Percentiles rank a stretch among this genome's conserved stretches.
Conservation (phyloP, 257 asterid genomes). For the Lycium ferocissimum region DNA sequence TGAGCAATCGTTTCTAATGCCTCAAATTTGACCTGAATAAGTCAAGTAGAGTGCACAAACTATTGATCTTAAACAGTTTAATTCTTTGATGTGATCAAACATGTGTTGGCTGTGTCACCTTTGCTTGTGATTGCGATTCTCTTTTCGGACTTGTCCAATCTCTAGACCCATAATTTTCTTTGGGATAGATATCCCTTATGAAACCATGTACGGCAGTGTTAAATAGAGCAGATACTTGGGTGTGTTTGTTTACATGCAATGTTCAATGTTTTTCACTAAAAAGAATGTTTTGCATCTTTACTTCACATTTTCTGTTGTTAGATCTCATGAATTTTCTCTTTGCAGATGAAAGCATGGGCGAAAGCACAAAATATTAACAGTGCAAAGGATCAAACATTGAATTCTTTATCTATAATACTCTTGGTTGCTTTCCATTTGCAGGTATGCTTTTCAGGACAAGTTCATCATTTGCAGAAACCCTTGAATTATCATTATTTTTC, state of each 20-base stretch:
- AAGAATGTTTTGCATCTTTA: slow-evolving; percentile 13
- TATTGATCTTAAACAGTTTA: neutral
- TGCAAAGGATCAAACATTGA: slow-evolving; percentile 82
- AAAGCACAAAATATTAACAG: slow-evolving; percentile 82
- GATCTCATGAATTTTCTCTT: slow-evolving; percentile 26
- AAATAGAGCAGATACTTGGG: neutral
- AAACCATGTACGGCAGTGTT: neutral
- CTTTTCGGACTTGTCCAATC: neutral
- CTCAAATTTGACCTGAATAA: neutral
- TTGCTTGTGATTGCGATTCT: neutral
- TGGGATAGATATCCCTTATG: slow-evolving; percentile 5
- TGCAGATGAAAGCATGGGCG: slow-evolving; percentile 95
- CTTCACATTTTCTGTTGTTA: slow-evolving; percentile 15
- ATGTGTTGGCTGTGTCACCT: neutral
- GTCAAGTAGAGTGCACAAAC: neutral
- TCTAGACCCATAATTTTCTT: neutral
- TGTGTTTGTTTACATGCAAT: neutral
- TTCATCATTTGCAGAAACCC: slow-evolving; percentile 15
- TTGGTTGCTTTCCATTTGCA: slow-evolving; percentile 93
- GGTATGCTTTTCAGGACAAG: slow-evolving; percentile 50
- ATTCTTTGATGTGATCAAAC: slow-evolving; percentile 16
- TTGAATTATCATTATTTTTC: neutral
- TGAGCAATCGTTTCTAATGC: slow-evolving; percentile 1
- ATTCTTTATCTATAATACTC: slow-evolving; percentile 80
- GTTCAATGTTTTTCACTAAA: neutral